A percentile compares a stretch with the other conserved stretches of the same genome.
These are phyloP conservation scores for Mortierella sp. DNA, from an alignment of 371 early-diverging fungal species.

Conservation along the genomic window DNA sequence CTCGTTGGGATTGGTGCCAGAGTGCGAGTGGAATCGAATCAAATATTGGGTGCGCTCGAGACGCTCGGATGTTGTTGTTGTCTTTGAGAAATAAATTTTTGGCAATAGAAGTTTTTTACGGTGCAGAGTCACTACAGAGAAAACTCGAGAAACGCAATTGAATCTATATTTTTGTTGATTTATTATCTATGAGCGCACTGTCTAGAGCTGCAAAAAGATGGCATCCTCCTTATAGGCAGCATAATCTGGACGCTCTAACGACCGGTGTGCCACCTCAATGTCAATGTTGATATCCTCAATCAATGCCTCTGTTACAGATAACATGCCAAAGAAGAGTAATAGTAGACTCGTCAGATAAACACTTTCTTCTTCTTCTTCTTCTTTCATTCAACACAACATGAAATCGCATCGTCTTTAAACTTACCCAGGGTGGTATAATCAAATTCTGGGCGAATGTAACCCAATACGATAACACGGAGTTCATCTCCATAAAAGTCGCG, in stretches of 20 bases:
- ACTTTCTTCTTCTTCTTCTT: neutral
- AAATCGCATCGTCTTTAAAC: neutral
- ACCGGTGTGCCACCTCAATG: conserved; percentile 83
- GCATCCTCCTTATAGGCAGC: conserved; percentile 52
- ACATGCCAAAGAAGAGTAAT: neutral
- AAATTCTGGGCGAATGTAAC: conserved; percentile 92
- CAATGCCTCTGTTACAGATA: conserved; percentile 76
- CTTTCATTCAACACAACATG: neutral
- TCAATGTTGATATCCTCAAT: conserved; percentile 94
- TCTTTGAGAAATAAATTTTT: conserved; percentile 24
- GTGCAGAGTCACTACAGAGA: too few relatives aligned
- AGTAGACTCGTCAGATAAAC: neutral
- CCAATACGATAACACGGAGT: conserved; percentile 85
- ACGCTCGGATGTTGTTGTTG: conserved; percentile 20
- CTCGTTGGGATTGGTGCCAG: conserved; percentile 24
- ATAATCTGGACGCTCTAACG: conserved; percentile 70
- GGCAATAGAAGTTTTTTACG: neutral
- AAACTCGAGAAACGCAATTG: too few relatives aligned
- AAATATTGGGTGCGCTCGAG: conserved; percentile 17
- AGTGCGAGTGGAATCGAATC: conserved; percentile 27
- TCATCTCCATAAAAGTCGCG: conserved; percentile 93
- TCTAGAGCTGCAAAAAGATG: conserved; percentile 29
- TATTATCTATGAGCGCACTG: too few relatives aligned
- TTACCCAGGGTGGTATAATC: conserved; percentile 89
- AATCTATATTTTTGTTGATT: neutral